Evolutionary conservation across 768 basidiomycete genomes (phyloP).

Genomic region (Leccinum fibrillosum): DNA sequence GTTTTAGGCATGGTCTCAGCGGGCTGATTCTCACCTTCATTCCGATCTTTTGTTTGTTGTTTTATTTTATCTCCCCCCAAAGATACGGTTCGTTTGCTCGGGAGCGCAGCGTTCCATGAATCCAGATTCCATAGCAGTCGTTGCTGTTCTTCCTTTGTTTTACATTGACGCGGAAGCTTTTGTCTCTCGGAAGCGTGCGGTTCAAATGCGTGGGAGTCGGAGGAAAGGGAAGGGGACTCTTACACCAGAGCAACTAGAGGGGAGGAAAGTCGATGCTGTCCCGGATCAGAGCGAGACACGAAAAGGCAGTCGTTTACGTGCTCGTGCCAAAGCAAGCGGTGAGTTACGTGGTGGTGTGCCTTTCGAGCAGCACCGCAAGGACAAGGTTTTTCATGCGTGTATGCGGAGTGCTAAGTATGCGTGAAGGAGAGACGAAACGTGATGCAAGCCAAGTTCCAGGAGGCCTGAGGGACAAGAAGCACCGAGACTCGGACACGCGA

Average conservation of each 20-base stretch:
- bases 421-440: constrained; percentile 1
- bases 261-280: neutral
- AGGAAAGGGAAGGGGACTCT: neutral
- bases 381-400: constrained; percentile 22
- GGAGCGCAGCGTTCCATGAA: neutral
- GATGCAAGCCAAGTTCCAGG: neutral
- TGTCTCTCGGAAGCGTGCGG: constrained; percentile 23
- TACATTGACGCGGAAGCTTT: neutral
- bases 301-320: neutral
- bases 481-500: neutral
- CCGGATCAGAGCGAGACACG: constrained; percentile 17
- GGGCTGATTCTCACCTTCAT: constrained; percentile 18
- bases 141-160: neutral
- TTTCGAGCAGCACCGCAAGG: constrained; percentile 29
- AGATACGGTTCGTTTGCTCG: neutral
- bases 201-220: constrained; percentile 18
- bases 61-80: neutral
- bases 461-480: neutral
- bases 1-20: constrained; percentile 27
- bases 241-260: neutral
- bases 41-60: neutral
- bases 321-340: neutral
- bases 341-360: constrained; percentile 18
- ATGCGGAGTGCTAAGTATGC: neutral
- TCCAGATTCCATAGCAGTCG: neutral